phyloP scores from a whole-genome alignment of 306 rosid species.

The Sechiopsis laciniata region DNA sequence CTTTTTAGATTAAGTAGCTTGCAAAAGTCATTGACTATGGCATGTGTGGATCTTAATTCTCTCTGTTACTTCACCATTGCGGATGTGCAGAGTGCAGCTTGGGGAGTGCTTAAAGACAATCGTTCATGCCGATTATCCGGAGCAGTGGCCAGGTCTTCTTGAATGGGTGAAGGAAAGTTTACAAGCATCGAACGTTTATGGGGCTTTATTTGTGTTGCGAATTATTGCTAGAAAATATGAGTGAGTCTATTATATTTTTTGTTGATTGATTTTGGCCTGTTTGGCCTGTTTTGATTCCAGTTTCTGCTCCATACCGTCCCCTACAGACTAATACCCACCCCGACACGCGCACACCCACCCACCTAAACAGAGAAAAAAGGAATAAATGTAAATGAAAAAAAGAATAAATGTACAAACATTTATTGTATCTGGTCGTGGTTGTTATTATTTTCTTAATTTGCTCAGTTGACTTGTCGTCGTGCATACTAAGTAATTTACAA shows the following conservation, averaged over 20 bases:
- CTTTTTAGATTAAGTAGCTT: conserved; percentile 5
- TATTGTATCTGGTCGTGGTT: not conserved
- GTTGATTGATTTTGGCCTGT: not conserved
- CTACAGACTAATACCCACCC: not conserved
- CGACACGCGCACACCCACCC: not conserved
- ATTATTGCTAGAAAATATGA: conserved; percentile 95
- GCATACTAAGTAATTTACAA: not conserved
- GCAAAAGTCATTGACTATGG: not conserved
- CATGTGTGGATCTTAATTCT: not conserved
- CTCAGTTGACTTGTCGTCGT: not conserved
- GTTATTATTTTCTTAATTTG: not conserved
- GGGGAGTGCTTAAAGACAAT: conserved; percentile 96
- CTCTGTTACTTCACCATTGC: conserved; percentile 7
- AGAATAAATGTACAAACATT: not conserved
- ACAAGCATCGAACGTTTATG: conserved; percentile 82
- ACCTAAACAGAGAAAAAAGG: not conserved
- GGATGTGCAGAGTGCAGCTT: conserved; percentile 63
- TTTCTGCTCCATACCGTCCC: not conserved
- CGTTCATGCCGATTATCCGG: conserved; percentile 86
- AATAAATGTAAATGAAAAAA: no score
- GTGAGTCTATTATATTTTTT: conserved; percentile 41
- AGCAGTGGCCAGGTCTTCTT: conserved; percentile 91
- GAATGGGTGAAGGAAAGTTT: conserved; percentile 93
- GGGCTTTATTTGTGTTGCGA: conserved; percentile 84
- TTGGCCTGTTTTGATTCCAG: not conserved